phyloP scores from a whole-genome alignment of 2,329 filamentous ascomycete genomes.

The Orbilia javanica region DNA sequence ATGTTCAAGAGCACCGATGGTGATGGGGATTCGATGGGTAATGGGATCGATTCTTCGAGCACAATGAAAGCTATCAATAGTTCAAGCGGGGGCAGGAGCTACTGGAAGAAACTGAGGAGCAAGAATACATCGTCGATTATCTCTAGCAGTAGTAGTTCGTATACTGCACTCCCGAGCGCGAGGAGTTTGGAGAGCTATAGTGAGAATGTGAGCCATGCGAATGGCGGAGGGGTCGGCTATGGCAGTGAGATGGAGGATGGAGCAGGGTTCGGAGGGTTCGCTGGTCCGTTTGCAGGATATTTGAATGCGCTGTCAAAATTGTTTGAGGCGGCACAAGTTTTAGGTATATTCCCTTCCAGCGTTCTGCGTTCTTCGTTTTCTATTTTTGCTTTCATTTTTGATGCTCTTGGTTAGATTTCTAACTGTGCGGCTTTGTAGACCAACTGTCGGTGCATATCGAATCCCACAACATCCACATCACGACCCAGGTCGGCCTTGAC shows the following conservation, averaged over 20 bases:
- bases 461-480: conserved; percentile 91
- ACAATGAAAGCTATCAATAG: conserved; percentile 69
- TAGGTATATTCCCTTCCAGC: conserved; percentile 75
- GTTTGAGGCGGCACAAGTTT: conserved; percentile 90
- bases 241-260: conserved; percentile 48
- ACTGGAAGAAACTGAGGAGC: conserved; percentile 84
- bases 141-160: conserved; percentile 64
- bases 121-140: conserved; percentile 75
- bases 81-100: conserved; percentile 66
- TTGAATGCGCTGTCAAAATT: conserved; percentile 90
- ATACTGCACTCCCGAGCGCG: conserved; percentile 41
- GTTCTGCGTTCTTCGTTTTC: neutral
- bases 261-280: conserved; percentile 71
- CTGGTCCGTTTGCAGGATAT: conserved; percentile 87
- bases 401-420: conserved; percentile 12
- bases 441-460: conserved; percentile 59
- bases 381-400: no score
- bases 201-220: conserved; percentile 65
- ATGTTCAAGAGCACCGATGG: conserved; percentile 76
- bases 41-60: conserved; percentile 61
- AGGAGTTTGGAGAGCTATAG: conserved; percentile 63
- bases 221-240: conserved; percentile 63
- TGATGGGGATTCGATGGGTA: conserved; percentile 67
- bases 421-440: conserved; percentile 44
- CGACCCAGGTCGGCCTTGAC: conserved; percentile 94